Percentiles rank a stretch among this genome's conserved stretches.
phyloP scores from a whole-genome alignment of 2,329 filamentous ascomycete genomes.

The Penicillium concentricum region DNA sequence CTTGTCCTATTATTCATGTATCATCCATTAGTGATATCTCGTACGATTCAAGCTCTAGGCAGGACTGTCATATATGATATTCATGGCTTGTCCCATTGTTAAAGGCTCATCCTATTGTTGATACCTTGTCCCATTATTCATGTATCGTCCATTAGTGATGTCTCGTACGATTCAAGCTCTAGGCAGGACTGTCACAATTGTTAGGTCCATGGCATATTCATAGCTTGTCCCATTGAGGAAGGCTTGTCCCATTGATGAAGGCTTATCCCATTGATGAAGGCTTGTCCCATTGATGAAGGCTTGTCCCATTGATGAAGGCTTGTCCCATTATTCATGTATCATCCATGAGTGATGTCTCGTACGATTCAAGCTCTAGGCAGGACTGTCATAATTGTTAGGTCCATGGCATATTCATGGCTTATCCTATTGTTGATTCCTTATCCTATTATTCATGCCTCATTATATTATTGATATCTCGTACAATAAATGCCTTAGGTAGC shows the following conservation, averaged over 20 bases:
- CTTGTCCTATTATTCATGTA: neutral
- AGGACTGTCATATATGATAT: neutral
- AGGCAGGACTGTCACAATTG: neutral
- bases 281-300: neutral
- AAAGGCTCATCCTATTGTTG: no score
- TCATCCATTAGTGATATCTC: neutral
- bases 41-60: neutral
- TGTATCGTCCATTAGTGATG: neutral
- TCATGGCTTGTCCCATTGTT: no score
- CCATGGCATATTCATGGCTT: neutral
- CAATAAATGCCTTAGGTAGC: neutral
- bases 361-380: neutral
- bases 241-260: neutral
- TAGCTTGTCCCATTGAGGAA: neutral
- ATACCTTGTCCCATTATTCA: neutral
- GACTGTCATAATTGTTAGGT: neutral
- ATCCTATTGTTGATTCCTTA: neutral
- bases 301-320: neutral
- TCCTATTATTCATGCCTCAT: neutral
- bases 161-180: neutral
- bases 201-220: neutral
- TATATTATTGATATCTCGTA: neutral
- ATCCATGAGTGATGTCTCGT: neutral
- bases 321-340: neutral
- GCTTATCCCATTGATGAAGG: neutral